Evolutionary conservation across 257 asterid genomes (phyloP), one percentile per base, ranked within the genome.

Genomic region (Lycium barbarum): DNA sequence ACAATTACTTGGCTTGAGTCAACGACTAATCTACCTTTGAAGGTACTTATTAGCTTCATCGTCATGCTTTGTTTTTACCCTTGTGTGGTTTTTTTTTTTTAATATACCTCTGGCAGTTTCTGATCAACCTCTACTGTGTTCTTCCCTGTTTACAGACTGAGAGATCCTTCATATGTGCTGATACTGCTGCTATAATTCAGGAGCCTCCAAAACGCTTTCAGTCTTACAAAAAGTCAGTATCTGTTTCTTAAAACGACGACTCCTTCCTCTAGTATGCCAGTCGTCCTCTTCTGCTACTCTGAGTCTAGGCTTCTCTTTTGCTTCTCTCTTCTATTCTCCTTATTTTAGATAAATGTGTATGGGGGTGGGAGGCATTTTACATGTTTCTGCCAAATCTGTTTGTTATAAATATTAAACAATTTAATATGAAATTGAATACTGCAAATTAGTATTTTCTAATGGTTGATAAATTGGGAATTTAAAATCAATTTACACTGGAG

Each of bases 1-100:
- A 84, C 88, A 43, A 91, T 93, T 84, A 90, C 97, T 49, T 96
- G 99, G 99, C 98, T 96, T 70, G 99, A 96, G 87, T 96, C 98
- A 33, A 92, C 89, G 80, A 90, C 95, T 81, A 96, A 96, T 89
- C 93, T 93, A 87, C 99, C 98, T 70, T 57, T 96, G 67, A 93
- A 91, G 96, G 99, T 96, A 88, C 55, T 43, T 53, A 33, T 78
- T 26, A 78, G 33, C 82, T 53, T 26, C 82, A 53, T 53, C 2
- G 61, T 76, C 65, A 78, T 78, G 82, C 82, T 53, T 78, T 33
- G 20, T 33, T 14, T 6, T 78, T 26, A 26, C 4, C 18, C 36
- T 72, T 40, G 26, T 70, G 12, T 7, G 3, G 3, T 2, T 3
- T 36, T 53, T 51, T 8, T 26, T 13, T 35, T 35, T 26, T 13